Conservation (phyloP, 139 green algal species). For the Dunaliella primolecta region DNA sequence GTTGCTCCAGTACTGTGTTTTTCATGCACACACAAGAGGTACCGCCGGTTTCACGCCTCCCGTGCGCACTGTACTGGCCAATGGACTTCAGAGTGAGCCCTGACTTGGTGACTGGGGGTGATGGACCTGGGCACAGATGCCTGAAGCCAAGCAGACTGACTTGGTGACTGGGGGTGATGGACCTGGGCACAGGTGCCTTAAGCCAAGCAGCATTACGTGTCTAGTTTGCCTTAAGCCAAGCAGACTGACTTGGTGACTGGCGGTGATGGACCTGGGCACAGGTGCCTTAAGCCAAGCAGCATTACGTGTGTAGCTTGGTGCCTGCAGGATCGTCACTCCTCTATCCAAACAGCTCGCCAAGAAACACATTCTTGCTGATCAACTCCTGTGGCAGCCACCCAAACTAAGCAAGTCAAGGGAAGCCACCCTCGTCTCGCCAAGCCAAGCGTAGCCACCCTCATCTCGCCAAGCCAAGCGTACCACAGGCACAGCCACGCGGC, state of each 20-base stretch:
- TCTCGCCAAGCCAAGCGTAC: too few species aligned
- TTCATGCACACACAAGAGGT: not conserved
- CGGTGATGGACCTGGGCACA: not conserved
- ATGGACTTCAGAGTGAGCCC: not conserved
- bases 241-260: not conserved
- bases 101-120: not conserved
- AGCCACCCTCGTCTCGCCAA: too few species aligned
- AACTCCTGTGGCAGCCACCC: too few species aligned
- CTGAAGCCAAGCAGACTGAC: not conserved
- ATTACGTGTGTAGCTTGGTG: too few species aligned
- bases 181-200: not conserved
- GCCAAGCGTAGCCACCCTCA: too few species aligned
- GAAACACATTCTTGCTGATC: too few species aligned
- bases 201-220: too few species aligned
- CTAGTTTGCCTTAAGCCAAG: not conserved
- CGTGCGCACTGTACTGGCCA: not conserved
- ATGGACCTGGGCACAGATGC: not conserved
- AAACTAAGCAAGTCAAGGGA: too few species aligned
- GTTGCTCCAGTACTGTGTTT: not conserved
- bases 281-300: too few species aligned
- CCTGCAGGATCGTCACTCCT: too few species aligned
- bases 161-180: not conserved
- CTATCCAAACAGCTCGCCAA: too few species aligned
- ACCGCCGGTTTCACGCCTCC: conserved; percentile 38
- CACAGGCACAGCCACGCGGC: too few species aligned